phyloP scores from a whole-genome alignment of 345 rosid genomes.

The Nasturtium officinale region DNA sequence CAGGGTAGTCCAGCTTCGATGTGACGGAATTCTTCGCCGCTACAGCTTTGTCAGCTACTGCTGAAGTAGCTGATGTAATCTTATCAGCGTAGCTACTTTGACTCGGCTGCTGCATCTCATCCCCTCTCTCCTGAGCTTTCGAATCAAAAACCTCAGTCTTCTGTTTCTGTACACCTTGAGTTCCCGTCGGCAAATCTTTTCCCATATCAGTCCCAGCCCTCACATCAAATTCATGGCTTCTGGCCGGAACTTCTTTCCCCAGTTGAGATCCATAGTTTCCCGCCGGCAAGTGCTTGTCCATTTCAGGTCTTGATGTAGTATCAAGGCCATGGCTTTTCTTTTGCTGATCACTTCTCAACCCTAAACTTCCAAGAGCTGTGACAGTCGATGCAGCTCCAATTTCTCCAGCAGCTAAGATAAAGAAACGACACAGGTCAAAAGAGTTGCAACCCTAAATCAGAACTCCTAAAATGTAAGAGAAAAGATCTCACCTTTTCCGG shows the following conservation, averaged over 20 bases:
- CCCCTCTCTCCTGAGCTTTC: conserved; percentile 16
- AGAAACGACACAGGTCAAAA: conserved; percentile 8
- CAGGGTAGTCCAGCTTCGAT: conserved; percentile 63
- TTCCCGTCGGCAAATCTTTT: neutral
- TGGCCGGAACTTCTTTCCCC: neutral
- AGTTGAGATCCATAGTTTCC: neutral
- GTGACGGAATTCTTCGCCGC: conserved; percentile 54
- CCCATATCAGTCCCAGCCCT: neutral
- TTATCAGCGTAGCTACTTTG: conserved; percentile 52
- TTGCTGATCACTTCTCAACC: conserved; percentile 14
- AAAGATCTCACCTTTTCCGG: conserved; percentile 35
- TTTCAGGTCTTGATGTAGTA: neutral
- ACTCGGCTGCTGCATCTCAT: conserved; percentile 25
- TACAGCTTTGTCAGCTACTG: conserved; percentile 52
- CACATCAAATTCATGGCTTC: conserved; percentile 20
- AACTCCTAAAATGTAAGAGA: neutral
- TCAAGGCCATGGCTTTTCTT: conserved; percentile 16
- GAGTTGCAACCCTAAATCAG: neutral
- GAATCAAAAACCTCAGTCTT: conserved; percentile 36
- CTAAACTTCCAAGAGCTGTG: conserved; percentile 23
- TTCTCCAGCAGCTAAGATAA: conserved; percentile 27
- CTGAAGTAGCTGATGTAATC: conserved; percentile 50
- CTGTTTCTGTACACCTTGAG: neutral
- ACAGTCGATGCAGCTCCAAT: conserved; percentile 20
- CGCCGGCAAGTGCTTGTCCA: neutral